Percentiles rank a stretch among this genome's conserved stretches.
These are phyloP conservation scores for Psilocybe azurescens DNA, from an alignment of 768 basidiomycete species.

Conservation along the genomic window DNA sequence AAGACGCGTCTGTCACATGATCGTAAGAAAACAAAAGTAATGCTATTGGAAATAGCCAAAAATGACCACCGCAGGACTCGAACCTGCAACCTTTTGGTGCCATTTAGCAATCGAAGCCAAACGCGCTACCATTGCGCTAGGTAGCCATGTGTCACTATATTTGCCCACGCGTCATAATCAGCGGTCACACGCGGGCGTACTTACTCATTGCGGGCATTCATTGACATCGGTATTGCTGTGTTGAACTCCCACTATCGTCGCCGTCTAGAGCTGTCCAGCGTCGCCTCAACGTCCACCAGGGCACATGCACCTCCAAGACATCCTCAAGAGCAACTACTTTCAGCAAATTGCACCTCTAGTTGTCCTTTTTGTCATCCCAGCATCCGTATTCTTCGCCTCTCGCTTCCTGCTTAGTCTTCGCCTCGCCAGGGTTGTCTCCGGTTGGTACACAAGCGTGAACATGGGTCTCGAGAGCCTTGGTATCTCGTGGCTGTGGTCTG, in stretches of 20 bases:
- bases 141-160: conserved; percentile 53
- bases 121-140: conserved; percentile 96
- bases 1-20: conserved; percentile 27
- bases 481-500: conserved; percentile 67
- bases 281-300: conserved; percentile 19
- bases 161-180: neutral
- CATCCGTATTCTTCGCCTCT: conserved; percentile 50
- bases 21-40: neutral
- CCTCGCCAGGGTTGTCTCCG: conserved; percentile 29
- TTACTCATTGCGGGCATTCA: neutral
- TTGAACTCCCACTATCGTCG: conserved; percentile 4
- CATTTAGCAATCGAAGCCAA: conserved; percentile 83
- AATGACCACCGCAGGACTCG: conserved; percentile 92
- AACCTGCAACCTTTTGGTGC: conserved; percentile 95
- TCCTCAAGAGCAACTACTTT: conserved; percentile 46
- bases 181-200: neutral
- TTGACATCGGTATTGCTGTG: neutral
- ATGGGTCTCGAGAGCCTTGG: conserved; percentile 67
- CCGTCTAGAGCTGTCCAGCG: conserved; percentile 11
- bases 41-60: conserved; percentile 13
- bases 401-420: conserved; percentile 30
- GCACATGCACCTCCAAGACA: conserved; percentile 51
- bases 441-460: conserved; percentile 31
- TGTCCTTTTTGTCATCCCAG: conserved; percentile 58
- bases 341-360: conserved; percentile 64